phyloP scores from a whole-genome alignment of 257 asterid species.

The Fraxinus pennsylvanica region DNA sequence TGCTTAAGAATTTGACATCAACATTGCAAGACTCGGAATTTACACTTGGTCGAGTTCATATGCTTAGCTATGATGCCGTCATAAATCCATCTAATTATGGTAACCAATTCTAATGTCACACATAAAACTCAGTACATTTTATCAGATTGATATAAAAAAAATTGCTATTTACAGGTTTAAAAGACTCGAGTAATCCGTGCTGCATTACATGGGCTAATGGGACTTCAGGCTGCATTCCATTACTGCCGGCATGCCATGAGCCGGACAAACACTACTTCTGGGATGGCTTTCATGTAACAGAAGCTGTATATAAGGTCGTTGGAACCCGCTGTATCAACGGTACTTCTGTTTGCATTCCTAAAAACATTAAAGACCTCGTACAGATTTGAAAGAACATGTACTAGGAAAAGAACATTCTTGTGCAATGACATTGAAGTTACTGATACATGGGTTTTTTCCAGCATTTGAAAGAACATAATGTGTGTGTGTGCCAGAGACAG shows the following conservation, averaged over 20 bases:
- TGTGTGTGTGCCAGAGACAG: too few relatives aligned
- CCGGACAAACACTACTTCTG: constrained; percentile 56
- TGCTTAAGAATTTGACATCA: constrained; percentile 43
- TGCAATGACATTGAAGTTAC: neutral
- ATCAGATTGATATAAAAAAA: too few relatives aligned
- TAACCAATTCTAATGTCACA: constrained; percentile 16
- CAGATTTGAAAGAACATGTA: neutral
- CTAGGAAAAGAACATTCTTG: neutral
- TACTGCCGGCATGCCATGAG: constrained; percentile 42
- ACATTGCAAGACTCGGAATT: constrained; percentile 44
- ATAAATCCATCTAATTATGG: constrained; percentile 57
- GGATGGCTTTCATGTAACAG: constrained; percentile 83
- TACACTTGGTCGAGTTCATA: constrained; percentile 53
- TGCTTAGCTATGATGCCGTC: constrained; percentile 58
- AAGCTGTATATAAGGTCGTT: constrained; percentile 43
- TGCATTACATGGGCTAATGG: constrained; percentile 65
- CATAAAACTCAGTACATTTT: too few relatives aligned
- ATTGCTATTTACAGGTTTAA: constrained; percentile 39
- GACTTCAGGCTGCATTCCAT: constrained; percentile 67
- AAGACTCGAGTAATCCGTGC: constrained; percentile 57
- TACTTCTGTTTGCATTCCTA: constrained; percentile 60
- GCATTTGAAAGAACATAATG: too few relatives aligned
- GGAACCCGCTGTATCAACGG: constrained; percentile 49
- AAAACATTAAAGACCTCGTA: constrained; percentile 42
- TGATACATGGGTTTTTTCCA: neutral